A percentile compares a stretch with the other conserved stretches of the same genome.
Evolutionary conservation across 331 rosid species (phyloP).

Genomic region (Cydonia oblonga): DNA sequence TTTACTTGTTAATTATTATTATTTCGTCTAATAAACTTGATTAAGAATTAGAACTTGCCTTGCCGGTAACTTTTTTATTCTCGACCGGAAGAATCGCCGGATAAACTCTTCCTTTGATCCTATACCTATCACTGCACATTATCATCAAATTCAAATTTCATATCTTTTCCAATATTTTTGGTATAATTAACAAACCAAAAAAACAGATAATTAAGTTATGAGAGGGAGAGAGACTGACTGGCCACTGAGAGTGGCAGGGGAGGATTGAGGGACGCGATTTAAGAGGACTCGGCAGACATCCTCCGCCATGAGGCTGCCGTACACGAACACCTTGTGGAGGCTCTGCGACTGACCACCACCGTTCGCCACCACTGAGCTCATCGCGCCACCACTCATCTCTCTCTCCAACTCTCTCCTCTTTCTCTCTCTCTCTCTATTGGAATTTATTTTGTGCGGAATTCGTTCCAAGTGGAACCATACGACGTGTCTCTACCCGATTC

Average conservation of each 20-base stretch:
- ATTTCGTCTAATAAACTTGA: no score
- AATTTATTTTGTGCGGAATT: no score
- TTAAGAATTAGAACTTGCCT: constrained; percentile 15
- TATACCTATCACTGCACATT: constrained; percentile 31
- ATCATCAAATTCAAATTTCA: no score
- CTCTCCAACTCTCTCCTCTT: not conserved
- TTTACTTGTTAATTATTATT: no score
- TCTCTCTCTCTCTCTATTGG: not conserved
- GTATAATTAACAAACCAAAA: no score
- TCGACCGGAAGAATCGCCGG: constrained; percentile 77
- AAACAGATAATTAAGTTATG: no score
- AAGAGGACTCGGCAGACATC: constrained; percentile 60
- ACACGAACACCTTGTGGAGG: constrained; percentile 70
- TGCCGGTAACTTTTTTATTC: constrained; percentile 43
- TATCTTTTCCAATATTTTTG: no score
- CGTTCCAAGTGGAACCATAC: no score
- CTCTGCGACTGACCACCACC: constrained; percentile 1
- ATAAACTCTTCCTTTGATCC: constrained; percentile 76
- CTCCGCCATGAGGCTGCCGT: constrained; percentile 74
- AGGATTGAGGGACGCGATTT: constrained; percentile 50
- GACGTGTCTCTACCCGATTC: no score
- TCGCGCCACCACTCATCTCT: constrained; percentile 1
- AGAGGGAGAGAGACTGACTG: constrained; percentile 28
- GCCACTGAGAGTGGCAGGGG: constrained; percentile 44
- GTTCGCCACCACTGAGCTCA: not conserved